Evolutionary conservation across 2,329 filamentous ascomycete species (phyloP), one percentile per base, ranked within the genome.

Genomic region (Colletotrichum abscissum): DNA sequence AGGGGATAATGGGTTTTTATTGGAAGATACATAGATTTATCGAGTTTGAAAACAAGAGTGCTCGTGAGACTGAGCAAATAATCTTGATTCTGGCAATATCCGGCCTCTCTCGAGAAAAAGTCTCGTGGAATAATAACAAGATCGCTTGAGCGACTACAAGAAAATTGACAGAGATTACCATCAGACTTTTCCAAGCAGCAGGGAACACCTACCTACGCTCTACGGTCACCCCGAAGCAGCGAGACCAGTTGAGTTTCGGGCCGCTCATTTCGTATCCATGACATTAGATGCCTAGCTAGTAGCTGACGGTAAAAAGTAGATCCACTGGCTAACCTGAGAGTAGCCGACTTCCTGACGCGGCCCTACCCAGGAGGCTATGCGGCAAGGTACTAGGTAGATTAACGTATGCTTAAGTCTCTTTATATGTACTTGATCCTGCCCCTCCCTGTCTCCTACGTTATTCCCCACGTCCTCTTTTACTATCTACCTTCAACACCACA

Each of bases 341-440:
- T 42, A 38, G 49, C 56, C 58, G 58, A 28, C 24, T 16, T 52
- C 58, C 65, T 69, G 64, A 28, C 46, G 38, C 58, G 42, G 69
- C 28, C 28, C 12, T 19, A 19, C 19, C 42, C 9, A 26, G 33
- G n/a, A 33, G 65, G 28, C 16, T 59, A 52, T 19, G 35, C 60
- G 52, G 67, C 58, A 68, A 30, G 33, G n/a, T 28, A 26, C 38
- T 2, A 42, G 14, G 38, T 42, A 19, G 9, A 9, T 9, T 11
- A 35, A 49, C 19, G 42, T 49, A 49, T 60, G 52, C 52, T 72
- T 69, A 69, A 72, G 65, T 69, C 68, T 56, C 8, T 35, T 30
- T 16, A n/a, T 22, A 38, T 26, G 16, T 6, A 7, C 38, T 7
- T 42, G 38, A 19, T 6, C 38, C 38, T 42, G 38, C 38, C 38